Conservation (phyloP, 2,329 filamentous ascomycete genomes). For the Alternaria atra region DNA sequence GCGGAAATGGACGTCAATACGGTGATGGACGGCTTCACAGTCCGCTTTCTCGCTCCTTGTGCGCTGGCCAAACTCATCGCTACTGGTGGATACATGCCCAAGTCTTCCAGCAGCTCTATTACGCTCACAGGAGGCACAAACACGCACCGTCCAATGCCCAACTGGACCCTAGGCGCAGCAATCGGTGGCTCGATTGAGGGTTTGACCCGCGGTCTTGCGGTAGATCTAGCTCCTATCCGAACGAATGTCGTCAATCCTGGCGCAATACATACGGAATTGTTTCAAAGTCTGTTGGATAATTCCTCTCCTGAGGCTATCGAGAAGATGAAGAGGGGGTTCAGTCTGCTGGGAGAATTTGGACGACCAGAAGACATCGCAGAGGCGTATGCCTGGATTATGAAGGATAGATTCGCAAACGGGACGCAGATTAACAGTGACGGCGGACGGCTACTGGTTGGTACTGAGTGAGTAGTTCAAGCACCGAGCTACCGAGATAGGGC, state of each 20-base stretch:
- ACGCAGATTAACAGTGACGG: constrained; percentile 47
- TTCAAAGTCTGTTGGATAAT: constrained; percentile 35
- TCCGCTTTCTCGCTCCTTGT: constrained; percentile 49
- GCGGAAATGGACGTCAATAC: constrained; percentile 33
- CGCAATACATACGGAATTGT: constrained; percentile 53
- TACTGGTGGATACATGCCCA: constrained; percentile 46
- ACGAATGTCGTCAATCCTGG: constrained; percentile 56
- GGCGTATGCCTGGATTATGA: constrained; percentile 57
- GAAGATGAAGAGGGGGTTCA: constrained; percentile 26
- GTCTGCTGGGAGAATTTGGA: constrained; percentile 36
- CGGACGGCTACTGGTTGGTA: constrained; percentile 42
- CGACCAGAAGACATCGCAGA: constrained; percentile 53
- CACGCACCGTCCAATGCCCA: constrained; percentile 45
- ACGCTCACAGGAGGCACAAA: constrained; percentile 54
- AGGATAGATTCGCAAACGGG: constrained; percentile 54
- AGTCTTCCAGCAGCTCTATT: constrained; percentile 42
- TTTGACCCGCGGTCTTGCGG: constrained; percentile 49
- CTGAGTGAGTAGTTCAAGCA: neutral
- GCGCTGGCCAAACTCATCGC: constrained; percentile 54
- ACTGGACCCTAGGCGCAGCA: constrained; percentile 44
- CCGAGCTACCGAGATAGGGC: neutral
- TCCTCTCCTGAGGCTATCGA: constrained; percentile 25
- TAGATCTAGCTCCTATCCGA: constrained; percentile 55
- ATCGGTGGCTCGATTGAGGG: constrained; percentile 42
- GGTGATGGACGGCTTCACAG: constrained; percentile 31